A percentile compares a stretch with the other conserved stretches of the same genome.
phyloP scores from a whole-genome alignment of 2,329 filamentous ascomycete genomes.

The Diplodia sapinea region DNA sequence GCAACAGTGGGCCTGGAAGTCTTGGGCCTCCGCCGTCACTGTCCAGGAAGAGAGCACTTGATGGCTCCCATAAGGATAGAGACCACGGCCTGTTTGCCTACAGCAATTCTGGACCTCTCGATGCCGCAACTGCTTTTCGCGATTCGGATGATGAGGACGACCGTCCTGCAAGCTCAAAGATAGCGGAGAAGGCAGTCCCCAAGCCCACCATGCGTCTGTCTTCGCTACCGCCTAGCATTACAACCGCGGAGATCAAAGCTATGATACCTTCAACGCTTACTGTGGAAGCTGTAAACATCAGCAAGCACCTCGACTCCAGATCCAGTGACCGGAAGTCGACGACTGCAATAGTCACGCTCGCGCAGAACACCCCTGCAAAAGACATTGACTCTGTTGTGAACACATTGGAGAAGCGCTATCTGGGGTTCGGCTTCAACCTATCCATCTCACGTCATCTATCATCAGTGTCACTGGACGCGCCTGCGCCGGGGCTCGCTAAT shows the following conservation, averaged over 20 bases:
- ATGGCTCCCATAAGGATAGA: conserved; percentile 44
- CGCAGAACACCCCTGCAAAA: conserved; percentile 78
- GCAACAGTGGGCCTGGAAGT: conserved; percentile 57
- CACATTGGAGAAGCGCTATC: conserved; percentile 78
- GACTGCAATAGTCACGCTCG: conserved; percentile 79
- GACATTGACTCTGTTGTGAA: conserved; percentile 84
- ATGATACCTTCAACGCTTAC: conserved; percentile 61
- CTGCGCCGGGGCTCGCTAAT: conserved; percentile 54
- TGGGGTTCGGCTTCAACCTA: conserved; percentile 84
- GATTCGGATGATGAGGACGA: conserved; percentile 53
- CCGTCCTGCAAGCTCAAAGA: conserved; percentile 47
- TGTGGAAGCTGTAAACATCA: conserved; percentile 76
- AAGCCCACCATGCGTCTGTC: conserved; percentile 63
- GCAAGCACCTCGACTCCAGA: conserved; percentile 60
- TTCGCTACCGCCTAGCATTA: conserved; percentile 60
- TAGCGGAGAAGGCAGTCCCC: conserved; percentile 55
- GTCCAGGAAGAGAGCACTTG: conserved; percentile 53
- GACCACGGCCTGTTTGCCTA: conserved; percentile 50
- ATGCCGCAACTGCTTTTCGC: conserved; percentile 49
- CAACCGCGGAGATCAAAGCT: conserved; percentile 56
- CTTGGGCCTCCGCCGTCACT: conserved; percentile 52
- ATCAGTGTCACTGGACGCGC: conserved; percentile 68
- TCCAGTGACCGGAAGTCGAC: conserved; percentile 70
- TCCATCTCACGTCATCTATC: conserved; percentile 82
- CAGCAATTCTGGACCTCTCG: conserved; percentile 44